phyloP scores from a whole-genome alignment of 2,329 filamentous ascomycete genomes.

The Hysterium pulicare region DNA sequence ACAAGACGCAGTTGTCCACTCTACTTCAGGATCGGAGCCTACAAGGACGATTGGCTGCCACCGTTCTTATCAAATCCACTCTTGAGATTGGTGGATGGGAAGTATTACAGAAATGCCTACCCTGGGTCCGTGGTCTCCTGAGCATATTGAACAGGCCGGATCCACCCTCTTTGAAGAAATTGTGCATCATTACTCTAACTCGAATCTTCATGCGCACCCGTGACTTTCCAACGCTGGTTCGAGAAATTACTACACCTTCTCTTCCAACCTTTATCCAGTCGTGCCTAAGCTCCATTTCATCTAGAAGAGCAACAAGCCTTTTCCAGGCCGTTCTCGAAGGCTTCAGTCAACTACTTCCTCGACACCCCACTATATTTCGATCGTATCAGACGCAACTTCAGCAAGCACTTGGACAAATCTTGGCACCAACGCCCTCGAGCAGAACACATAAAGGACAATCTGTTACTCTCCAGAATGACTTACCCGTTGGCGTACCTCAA shows the following conservation, averaged over 20 bases:
- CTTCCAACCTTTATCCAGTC: slow-evolving; percentile 70
- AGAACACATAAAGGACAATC: slow-evolving; percentile 19
- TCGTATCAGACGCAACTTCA: slow-evolving; percentile 69
- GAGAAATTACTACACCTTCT: slow-evolving; percentile 84
- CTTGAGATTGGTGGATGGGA: slow-evolving; percentile 85
- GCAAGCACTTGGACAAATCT: slow-evolving; percentile 55
- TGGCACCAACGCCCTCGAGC: slow-evolving; percentile 61
- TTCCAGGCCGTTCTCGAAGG: slow-evolving; percentile 68
- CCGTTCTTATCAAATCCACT: slow-evolving; percentile 74
- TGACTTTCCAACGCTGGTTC: slow-evolving; percentile 74
- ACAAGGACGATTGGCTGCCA: slow-evolving; percentile 73
- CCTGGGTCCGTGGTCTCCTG: slow-evolving; percentile 76
- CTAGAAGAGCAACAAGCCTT: slow-evolving; percentile 38
- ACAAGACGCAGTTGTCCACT: slow-evolving; percentile 73
- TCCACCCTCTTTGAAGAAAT: slow-evolving; percentile 68
- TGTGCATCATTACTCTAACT: slow-evolving; percentile 73
- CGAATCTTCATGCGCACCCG: slow-evolving; percentile 82
- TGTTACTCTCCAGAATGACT: slow-evolving; percentile 32
- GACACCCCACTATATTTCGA: slow-evolving; percentile 79
- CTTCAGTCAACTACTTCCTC: slow-evolving; percentile 68
- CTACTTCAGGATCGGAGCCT: slow-evolving; percentile 72
- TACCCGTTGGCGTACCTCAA: slow-evolving; percentile 53
- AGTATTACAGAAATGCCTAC: slow-evolving; percentile 66
- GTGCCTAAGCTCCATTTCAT: slow-evolving; percentile 60
- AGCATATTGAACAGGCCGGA: slow-evolving; percentile 78